Base-by-base conservation (phyloP, 2,329 filamentous ascomycete species). In the Alternaria sp. region DNA sequence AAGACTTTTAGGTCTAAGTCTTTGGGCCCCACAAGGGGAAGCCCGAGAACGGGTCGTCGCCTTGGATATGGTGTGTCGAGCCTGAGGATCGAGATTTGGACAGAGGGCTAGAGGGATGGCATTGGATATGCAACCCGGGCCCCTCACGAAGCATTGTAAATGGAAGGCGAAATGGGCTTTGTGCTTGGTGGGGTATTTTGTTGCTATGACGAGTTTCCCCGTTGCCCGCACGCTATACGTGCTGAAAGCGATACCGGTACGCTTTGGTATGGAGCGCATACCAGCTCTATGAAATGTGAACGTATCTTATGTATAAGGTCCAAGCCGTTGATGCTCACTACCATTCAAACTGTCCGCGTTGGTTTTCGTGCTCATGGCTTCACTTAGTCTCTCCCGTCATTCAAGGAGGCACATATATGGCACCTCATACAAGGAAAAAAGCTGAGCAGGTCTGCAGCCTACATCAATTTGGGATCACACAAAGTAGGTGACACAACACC, bases 1-100 rank as follows among this genome's bases (percentile, higher is more conserved):
- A 85, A 65, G 90, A 91, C 67, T 94, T 95, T 79, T 94, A 72
- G 64, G 18, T 41, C 15, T 20, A 6, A 11, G 15, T 11, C 12
- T 49, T 15, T 26, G 23, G 23, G 25, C 15, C 12, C 18, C 14
- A 23, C 14, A 53, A 23, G 28, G 15, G 14, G 28, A 25, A 12
- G 25, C 14, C 25, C n/a, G 25, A 26, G 46, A 11, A 49, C 18
- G 15, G 21, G 20, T 18, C 8, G 11, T 21, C 15, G 21, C 23
- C 43, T 57, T 57, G 55, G n/a, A 55, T 26, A 20, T 26, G 23
- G 12, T 23, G 23, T 18, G 15, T n/a, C 15, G 47, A 15, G 23
- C n/a, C 8, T 23, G 33, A 43, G 15, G 21, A 20, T 8, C 49
- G 28, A 33, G 20, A 51, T 9, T 14, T 10, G 28, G 14, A 51